Percentiles rank a stretch among this genome's conserved stretches.
phyloP scores from a whole-genome alignment of 495 filamentous ascomycete genomes.

The Lasiosphaeria hispida region DNA sequence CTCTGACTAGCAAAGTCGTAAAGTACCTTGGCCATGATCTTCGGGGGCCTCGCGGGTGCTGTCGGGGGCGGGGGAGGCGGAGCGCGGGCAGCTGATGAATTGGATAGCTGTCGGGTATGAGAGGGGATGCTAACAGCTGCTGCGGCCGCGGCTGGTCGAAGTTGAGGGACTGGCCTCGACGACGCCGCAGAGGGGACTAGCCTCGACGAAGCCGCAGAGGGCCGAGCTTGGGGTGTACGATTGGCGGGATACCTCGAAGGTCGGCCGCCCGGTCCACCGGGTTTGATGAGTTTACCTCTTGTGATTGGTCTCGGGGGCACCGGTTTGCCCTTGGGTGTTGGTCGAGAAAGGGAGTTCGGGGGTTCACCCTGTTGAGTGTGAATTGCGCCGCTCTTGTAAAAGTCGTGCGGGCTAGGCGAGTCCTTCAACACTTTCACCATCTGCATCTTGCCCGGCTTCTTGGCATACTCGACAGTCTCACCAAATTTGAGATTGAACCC shows the following conservation, averaged over 20 bases:
- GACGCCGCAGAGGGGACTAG: constrained; percentile 45
- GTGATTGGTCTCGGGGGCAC: constrained; percentile 87
- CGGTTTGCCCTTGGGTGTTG: constrained; percentile 80
- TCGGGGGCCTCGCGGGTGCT: constrained; percentile 62
- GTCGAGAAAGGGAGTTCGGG: constrained; percentile 75
- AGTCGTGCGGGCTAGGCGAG: constrained; percentile 67
- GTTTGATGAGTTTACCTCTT: constrained; percentile 80
- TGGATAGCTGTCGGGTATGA: constrained; percentile 46
- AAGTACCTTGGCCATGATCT: constrained; percentile 76
- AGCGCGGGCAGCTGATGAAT: constrained; percentile 50
- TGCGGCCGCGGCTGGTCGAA: constrained; percentile 18
- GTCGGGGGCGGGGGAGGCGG: constrained; percentile 70
- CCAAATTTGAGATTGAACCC: constrained; percentile 78
- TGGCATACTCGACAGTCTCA: constrained; percentile 88
- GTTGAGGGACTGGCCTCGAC: constrained; percentile 18
- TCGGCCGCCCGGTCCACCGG: constrained; percentile 80
- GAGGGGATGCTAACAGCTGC: constrained; percentile 32
- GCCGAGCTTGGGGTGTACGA: constrained; percentile 51
- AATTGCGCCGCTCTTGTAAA: constrained; percentile 90
- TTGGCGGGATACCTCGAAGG: constrained; percentile 63
- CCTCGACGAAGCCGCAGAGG: constrained; percentile 35
- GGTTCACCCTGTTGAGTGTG: constrained; percentile 85
- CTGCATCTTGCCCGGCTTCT: constrained; percentile 93
- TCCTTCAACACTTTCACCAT: constrained; percentile 88
- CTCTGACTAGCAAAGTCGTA: constrained; percentile 85